phyloP scores from a whole-genome alignment of 2,329 filamentous ascomycete genomes.

The Colletotrichum siamense region DNA sequence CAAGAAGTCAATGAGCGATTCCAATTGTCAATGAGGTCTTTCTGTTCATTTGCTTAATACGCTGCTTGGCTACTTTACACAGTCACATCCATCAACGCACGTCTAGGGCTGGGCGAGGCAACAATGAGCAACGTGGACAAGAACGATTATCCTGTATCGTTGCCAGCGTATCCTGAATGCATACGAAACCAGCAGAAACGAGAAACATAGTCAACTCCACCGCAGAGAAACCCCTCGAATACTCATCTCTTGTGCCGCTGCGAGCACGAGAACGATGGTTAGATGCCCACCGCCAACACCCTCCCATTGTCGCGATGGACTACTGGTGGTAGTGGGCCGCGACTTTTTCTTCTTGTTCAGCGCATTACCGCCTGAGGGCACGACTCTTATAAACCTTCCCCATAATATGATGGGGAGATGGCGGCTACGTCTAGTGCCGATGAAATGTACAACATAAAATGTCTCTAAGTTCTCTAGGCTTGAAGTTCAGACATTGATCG shows the following conservation, averaged over 20 bases:
- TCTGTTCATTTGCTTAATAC: no score
- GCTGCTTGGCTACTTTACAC: no score
- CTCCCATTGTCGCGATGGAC: accelerated
- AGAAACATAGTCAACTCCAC: not conserved
- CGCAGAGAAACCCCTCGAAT: not conserved
- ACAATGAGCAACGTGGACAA: not conserved
- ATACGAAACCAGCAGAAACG: not conserved
- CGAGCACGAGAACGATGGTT: accelerated
- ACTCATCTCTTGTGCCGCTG: not conserved
- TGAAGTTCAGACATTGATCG: no score
- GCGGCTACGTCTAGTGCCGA: accelerated
- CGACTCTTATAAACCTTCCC: not conserved
- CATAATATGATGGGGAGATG: accelerated
- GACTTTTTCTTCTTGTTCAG: not conserved
- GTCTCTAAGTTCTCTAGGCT: no score
- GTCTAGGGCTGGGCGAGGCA: not conserved
- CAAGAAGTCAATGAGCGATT: no score
- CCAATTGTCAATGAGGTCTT: no score
- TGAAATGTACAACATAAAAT: not conserved
- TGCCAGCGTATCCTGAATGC: not conserved
- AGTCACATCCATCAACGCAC: not conserved
- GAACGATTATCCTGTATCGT: accelerated
- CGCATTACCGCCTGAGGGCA: accelerated
- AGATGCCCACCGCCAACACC: accelerated
- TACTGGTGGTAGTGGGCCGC: accelerated